phyloP scores from a whole-genome alignment of 768 basidiomycete species.

The Fomitopsis serialis region DNA sequence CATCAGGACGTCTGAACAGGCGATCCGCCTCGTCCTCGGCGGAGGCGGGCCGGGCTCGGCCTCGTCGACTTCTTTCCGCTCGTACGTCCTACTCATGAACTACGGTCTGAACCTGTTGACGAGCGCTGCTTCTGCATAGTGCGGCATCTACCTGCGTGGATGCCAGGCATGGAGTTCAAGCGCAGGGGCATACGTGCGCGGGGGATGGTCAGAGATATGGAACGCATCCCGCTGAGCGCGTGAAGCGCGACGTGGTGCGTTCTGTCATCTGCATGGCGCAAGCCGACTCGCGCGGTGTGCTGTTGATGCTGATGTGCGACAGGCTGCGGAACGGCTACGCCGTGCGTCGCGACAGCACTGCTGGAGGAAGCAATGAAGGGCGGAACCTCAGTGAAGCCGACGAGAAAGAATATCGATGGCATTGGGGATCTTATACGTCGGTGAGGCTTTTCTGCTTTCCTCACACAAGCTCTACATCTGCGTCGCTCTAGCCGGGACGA shows the following conservation, averaged over 20 bases:
- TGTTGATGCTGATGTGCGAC: constrained; percentile 3
- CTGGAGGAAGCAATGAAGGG: constrained; percentile 11
- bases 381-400: constrained; percentile 10
- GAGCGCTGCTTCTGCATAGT: constrained; percentile 2
- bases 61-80: constrained; percentile 16
- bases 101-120: neutral
- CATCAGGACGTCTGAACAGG: constrained; percentile 10
- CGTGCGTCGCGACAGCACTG: constrained; percentile 7
- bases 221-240: constrained; percentile 2
- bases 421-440: constrained; percentile 17
- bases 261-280: too few relatives aligned
- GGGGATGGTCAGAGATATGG: constrained; percentile 10
- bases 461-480: neutral
- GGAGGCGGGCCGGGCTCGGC: constrained; percentile 10
- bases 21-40: constrained; percentile 6
- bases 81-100: constrained; percentile 6
- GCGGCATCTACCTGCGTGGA: constrained; percentile 10
- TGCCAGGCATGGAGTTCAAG: constrained; percentile 15
- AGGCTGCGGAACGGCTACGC: constrained; percentile 8
- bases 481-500: constrained; percentile 13
- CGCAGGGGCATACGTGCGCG: constrained; percentile 5
- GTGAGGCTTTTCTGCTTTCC: constrained; percentile 8
- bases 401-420: constrained; percentile 16
- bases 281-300: too few relatives aligned
- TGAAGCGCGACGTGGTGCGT: constrained; percentile 9